These are phyloP conservation scores for Harringtonia lauricola DNA, from an alignment of 2,329 filamentous ascomycete genomes.

Conservation along the genomic window DNA sequence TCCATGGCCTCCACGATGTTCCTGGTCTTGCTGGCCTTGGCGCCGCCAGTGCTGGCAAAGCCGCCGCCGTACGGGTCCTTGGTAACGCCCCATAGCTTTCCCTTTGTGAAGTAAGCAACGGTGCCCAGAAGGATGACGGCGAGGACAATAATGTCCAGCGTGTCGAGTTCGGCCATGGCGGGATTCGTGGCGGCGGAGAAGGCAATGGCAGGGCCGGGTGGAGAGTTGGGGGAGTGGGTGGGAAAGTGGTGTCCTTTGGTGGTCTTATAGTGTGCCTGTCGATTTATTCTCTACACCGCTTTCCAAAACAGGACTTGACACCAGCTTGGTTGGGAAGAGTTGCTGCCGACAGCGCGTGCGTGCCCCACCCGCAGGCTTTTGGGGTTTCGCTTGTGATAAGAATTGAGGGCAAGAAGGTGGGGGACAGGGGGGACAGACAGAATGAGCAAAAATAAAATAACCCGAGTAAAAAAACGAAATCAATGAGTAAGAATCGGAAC, in stretches of 20 bases:
- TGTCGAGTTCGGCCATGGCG: slow-evolving; percentile 88
- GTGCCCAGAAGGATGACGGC: slow-evolving; percentile 75
- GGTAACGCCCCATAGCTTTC: slow-evolving; percentile 78
- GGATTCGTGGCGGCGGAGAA: background rate
- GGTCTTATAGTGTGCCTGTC: too few species aligned
- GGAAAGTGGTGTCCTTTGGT: background rate
- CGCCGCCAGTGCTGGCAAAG: slow-evolving; percentile 56
- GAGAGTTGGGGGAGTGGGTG: background rate
- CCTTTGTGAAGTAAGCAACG: slow-evolving; percentile 94
- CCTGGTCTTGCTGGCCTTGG: slow-evolving; percentile 73
- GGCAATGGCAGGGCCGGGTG: background rate
- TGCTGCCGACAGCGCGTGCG: background rate
- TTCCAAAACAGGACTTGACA: background rate
- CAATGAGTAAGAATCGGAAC: background rate
- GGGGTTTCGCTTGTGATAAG: background rate
- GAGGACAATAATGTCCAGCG: slow-evolving; percentile 88
- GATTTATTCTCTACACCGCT: background rate
- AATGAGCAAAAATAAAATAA: background rate
- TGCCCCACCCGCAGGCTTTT: too few species aligned
- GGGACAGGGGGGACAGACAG: background rate
- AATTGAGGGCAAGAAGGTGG: background rate
- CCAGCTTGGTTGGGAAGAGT: background rate
- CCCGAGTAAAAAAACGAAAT: background rate
- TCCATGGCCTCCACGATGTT: slow-evolving; percentile 96
- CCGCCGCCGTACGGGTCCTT: slow-evolving; percentile 82